Conservation (phyloP, 129 eudicot genomes). For the Daucus carota region DH1_v3.0 NC_030388.2:849001-849500, state of each 20-base stretch:
- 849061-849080: constrained; percentile 69
- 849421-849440: constrained; percentile 54
- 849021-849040: constrained; percentile 69
- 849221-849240: constrained; percentile 79
- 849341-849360: constrained; percentile 51
- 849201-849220: constrained; percentile 60
- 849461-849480: constrained; percentile 65
- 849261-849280: constrained; percentile 57
- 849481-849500: constrained; percentile 64
- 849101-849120: too few species aligned
- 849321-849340: constrained; percentile 46
- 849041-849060: constrained; percentile 69
- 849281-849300: constrained; percentile 66
- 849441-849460: constrained; percentile 71
- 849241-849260: constrained; percentile 64
- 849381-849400: constrained; percentile 56
- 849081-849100: neutral
- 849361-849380: constrained; percentile 82
- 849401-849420: constrained; percentile 78
- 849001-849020: constrained; percentile 20
- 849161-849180: neutral
- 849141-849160: neutral
- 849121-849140: neutral
- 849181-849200: constrained; percentile 37
- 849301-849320: constrained; percentile 63